These are phyloP conservation scores for Saccharomycopsis sp. DNA, from an alignment of 805 yeast species.

Conservation along the genomic window DNA sequence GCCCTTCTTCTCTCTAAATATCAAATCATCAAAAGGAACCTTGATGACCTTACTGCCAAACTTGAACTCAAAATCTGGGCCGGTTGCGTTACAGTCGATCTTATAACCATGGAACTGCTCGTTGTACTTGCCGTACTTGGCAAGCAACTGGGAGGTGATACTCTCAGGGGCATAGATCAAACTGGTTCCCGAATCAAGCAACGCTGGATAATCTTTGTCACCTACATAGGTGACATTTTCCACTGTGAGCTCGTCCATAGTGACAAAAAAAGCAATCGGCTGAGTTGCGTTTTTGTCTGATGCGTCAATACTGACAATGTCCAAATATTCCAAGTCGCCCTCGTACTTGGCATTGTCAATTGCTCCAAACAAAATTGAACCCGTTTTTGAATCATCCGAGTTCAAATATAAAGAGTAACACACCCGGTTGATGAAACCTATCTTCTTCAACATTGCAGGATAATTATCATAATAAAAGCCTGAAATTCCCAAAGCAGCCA, in stretches of 20 bases:
- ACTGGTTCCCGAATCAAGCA: constrained; percentile 10
- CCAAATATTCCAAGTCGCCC: background rate
- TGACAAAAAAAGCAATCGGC: constrained; percentile 41
- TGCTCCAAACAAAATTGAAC: constrained; percentile 44
- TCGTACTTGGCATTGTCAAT: background rate
- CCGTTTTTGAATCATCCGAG: constrained; percentile 32
- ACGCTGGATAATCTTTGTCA: constrained; percentile 1
- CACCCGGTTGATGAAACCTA: constrained; percentile 48
- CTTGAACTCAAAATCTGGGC: constrained; percentile 1
- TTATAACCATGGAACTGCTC: background rate
- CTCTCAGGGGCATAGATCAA: background rate
- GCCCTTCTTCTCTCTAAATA: background rate
- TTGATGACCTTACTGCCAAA: background rate
- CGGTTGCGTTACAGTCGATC: constrained; percentile 2
- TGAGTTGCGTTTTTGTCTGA: constrained; percentile 32
- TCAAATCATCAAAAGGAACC: constrained; percentile 23
- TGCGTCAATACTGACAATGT: background rate
- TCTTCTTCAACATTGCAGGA: constrained; percentile 51
- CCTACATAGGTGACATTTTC: constrained; percentile 4
- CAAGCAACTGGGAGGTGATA: background rate
- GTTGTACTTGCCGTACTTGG: background rate
- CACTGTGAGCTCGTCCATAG: constrained; percentile 23
- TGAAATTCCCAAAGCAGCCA: constrained; percentile 52
- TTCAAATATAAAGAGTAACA: constrained; percentile 59
- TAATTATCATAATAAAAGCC: constrained; percentile 39